Percentiles rank a stretch among this genome's conserved stretches.
phyloP scores from a whole-genome alignment of 768 basidiomycete species.

The Mycena vitilis region DNA sequence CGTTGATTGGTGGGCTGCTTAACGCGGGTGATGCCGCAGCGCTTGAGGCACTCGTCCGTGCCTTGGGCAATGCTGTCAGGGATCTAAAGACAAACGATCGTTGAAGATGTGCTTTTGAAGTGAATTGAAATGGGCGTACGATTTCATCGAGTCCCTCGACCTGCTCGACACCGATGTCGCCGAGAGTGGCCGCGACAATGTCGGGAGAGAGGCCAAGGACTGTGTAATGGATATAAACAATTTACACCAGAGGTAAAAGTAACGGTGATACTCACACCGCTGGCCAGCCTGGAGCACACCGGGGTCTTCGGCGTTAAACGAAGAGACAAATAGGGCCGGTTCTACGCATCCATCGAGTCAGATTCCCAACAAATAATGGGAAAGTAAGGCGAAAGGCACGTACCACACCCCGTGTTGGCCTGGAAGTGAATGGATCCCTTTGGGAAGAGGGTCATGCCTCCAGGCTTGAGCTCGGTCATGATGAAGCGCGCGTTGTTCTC shows the following conservation, averaged over 20 bases:
- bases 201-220: constrained; percentile 35
- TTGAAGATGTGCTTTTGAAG: constrained; percentile 16
- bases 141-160: constrained; percentile 23
- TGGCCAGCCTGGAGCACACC: constrained; percentile 32
- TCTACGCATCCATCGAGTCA: not conserved
- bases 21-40: constrained; percentile 32
- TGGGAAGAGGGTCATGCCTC: constrained; percentile 31
- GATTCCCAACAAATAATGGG: constrained; percentile 32
- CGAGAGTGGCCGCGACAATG: constrained; percentile 31
- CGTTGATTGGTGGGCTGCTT: constrained; percentile 27
- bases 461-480: constrained; percentile 28
- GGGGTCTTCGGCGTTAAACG: constrained; percentile 30
- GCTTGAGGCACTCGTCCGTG: constrained; percentile 31
- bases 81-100: not conserved
- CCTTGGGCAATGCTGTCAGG: constrained; percentile 31
- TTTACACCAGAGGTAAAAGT: not conserved
- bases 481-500: constrained; percentile 38
- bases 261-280: constrained; percentile 29
- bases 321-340: constrained; percentile 35
- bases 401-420: constrained; percentile 33
- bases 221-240: not conserved
- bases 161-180: constrained; percentile 30
- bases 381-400: not conserved
- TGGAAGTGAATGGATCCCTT: constrained; percentile 36
- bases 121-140: not conserved